Base-by-base conservation (phyloP, 208 protist genomes). In the Leishmania martiniquensis region DNA sequence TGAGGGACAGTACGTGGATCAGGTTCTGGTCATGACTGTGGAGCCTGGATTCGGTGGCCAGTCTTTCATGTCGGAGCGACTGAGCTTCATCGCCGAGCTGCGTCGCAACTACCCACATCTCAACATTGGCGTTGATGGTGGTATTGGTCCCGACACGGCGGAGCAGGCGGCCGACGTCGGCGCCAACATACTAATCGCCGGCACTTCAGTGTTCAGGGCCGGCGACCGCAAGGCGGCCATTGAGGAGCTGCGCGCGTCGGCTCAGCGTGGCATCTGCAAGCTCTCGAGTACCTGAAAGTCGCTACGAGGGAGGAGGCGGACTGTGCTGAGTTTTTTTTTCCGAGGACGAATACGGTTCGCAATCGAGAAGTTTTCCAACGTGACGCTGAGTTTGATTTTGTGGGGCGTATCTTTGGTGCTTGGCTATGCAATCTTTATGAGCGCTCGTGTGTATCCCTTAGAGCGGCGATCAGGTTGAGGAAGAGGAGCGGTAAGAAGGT, bases 41-140 rank as follows among this genome's bases (percentile, higher is more conserved):
- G 98, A 99, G 84, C 99, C 99, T 25, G 99, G 99, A 57, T 99
- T 99, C 78, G 99, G 99, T 49, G 99, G 99, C 29, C 99, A 99
- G 90, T 89, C 85, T 2, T 99, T 99, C 85, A 99, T 99, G 97
- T 70, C 76, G 0, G 94, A 99, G 7, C 98, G 98, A 88, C 97
- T 99, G 90, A 85, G 90, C 72, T 99, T 99, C 87, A 98, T 99
- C n/a, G 47, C 42, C 34, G 83, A 89, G 62, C 78, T 99, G 9
- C 89, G 99, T 47, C 44, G 74, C 37, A 82, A 77, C 47, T 96
- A 94, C 70, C 95, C 98, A 47, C 59, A 85, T 22, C 75, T 99
- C 4, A 92, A 99, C 83, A 99, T 99, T 81, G 91, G 99, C 85
- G 99, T 99, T 15, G 99, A 99, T 84, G 99, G 99, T 62, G 99